Percentiles rank a stretch among this genome's conserved stretches.
These are phyloP conservation scores for Nyssa sinensis DNA, from an alignment of 148 eudicot species.

Conservation along the genomic window DNA sequence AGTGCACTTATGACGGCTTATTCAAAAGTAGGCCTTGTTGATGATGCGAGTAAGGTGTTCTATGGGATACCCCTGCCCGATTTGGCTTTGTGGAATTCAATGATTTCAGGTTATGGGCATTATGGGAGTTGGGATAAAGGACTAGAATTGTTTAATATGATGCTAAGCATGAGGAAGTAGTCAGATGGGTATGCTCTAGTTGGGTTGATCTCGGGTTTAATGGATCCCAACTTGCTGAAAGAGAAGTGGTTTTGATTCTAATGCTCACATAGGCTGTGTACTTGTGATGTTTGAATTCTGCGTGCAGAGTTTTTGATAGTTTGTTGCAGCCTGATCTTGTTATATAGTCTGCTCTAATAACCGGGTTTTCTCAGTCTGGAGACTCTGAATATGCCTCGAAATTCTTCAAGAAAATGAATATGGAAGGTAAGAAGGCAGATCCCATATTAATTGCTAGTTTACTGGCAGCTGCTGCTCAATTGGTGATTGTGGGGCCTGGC, in stretches of 20 bases:
- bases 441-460: constrained; percentile 56
- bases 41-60: constrained; percentile 62
- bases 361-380: constrained; percentile 64
- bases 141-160: constrained; percentile 36
- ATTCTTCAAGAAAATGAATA: constrained; percentile 48
- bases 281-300: constrained; percentile 74
- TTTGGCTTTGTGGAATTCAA: constrained; percentile 69
- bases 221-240: constrained; percentile 35
- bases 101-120: constrained; percentile 59
- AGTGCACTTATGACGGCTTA: constrained; percentile 74
- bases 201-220: constrained; percentile 52
- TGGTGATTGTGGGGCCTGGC: constrained; percentile 51
- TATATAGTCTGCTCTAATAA: constrained; percentile 73
- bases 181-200: constrained; percentile 82
- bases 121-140: constrained; percentile 55
- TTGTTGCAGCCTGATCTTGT: constrained; percentile 62
- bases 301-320: constrained; percentile 44
- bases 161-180: constrained; percentile 42
- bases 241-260: constrained; percentile 50
- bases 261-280: constrained; percentile 58
- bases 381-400: constrained; percentile 34
- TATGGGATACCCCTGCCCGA: constrained; percentile 45
- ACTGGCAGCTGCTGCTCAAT: constrained; percentile 53
- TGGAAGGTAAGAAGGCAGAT: constrained; percentile 55
- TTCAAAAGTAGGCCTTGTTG: constrained; percentile 51